Base-by-base conservation (phyloP, 2,329 filamentous ascomycete species). In the Paramyrothecium roridum region DNA sequence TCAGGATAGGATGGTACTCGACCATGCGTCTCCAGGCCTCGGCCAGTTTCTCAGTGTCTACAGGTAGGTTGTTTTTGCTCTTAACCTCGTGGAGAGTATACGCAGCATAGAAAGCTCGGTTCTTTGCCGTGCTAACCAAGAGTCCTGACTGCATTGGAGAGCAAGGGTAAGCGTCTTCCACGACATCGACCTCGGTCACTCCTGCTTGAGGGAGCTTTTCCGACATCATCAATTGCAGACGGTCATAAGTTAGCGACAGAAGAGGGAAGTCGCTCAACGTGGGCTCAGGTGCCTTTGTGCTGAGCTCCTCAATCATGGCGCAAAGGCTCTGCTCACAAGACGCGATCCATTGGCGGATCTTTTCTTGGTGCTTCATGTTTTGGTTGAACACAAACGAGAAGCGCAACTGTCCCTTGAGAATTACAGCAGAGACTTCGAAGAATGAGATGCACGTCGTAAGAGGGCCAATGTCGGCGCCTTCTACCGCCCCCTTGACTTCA, bases 1-100 rank as follows among this genome's bases (percentile, higher is more conserved):
- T 64, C 46, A 81, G 63, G 10, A 76, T 74, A 0, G 76, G 57
- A 52, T 80, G 76, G 33, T 70, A 71, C 21, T 72, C 62, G 0
- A 74, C 70, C 1, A 80, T 69, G 26, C 73, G 69, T 49, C 75
- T 70, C 79, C 79, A 80, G 62, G 59, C 75, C 77, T 43, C 77
- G 70, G 34, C 69, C 67, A 16, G 69, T 64, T 37, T 71, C 67
- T 30, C 77, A 71, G 33, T n/a, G 30, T 51, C 49, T 12, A 51
- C 49, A 21, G 19, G 19, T 68, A 64, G 11, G 63, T 57, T 48
- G 2, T 22, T 59, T 16, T n/a, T 56, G 13, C 20, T 61, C 56
- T 56, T 64, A 17, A 66, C 53, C 30, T 64, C 60, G 19, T 64
- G 62, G 2, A 66, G 54, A 63, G 64, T 76, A 75, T 58, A 79